Base-by-base conservation (phyloP, 306 rosid genomes). In the Inga leiocalycina region DNA sequence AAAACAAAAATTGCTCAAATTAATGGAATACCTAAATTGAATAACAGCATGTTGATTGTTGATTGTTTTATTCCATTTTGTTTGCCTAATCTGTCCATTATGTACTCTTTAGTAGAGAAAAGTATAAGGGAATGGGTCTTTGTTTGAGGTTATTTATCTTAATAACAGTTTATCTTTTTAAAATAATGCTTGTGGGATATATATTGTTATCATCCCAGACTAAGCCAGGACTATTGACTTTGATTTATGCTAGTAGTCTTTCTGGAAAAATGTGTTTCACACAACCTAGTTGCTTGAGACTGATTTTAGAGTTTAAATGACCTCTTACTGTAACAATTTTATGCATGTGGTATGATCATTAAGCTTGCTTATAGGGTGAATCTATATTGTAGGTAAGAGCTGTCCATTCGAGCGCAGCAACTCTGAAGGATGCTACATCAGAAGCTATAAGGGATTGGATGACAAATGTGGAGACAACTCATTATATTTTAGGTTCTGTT, bases 381-480 rank as follows among this genome's bases (percentile, higher is more conserved):
- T 41, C 37, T 49, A 57, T 82, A 19, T 74, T 82, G 56, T 81
- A 96, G 99, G 99, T 96, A 71, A 90, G 97, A 83, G 73, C 98
- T 16, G 99, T 96, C 5, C 94, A 93, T 86, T 81, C 99, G 70
- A 98, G 99, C 66, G 93, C 99, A 74, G 99, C 99, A 5, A 96
- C 99, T 11, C 88, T 96, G 72, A 96, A 96, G 91, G 99, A 96
- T 85, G 99, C 99, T 45, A 96, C 99, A 14, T 96, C 99, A 24
- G 98, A 96, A 84, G 98, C 99, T 56, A 96, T 96, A 51, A 92
- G 99, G 90, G 98, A 96, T 69, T 96, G 99, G 98, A 98, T 96
- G 84, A 96, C 99, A 39, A 93, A 96, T 73, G 99, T 96, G 5
- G 99, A 96, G 90, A 96, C 99, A 14, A 96, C 99, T 80, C 99